Evolutionary conservation across 1,284 basidiomycete genomes (phyloP), one percentile per base, ranked within the genome.

Genomic region (Tylopilus sp.): DNA sequence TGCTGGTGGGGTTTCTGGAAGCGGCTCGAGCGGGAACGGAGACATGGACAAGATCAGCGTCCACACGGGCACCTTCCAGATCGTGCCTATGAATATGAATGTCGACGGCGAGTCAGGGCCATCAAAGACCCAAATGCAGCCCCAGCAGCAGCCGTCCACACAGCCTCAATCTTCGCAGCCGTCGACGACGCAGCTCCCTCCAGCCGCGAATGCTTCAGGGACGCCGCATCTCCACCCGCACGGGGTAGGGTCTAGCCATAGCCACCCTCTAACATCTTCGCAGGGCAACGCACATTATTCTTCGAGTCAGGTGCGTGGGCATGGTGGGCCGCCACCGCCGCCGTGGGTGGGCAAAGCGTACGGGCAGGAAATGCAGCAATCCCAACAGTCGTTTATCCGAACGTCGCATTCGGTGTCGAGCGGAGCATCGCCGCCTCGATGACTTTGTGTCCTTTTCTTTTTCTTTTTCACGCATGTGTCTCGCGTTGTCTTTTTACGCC

Each of bases 31-130:
- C 16, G 52, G n/a, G 5, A 37, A 38, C 18, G 50, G 44, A 8
- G 63, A 64, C 1, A 48, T 41, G 67, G 71, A 59, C 61, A 75
- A 55, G 74, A 77, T 58, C 59, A 44, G 52, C 15, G 62, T 55
- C 1, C 78, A 82, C 53, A 77, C 79, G 55, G 66, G 77, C 0
- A 76, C 78, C n/a, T 81, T 81, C 55, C 79, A 78, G 56, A 64
- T 77, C 43, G 51, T 63, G 33, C 40, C 59, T 1, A 63, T 69
- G 51, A 41, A 26, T 12, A 61, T 66, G 59, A 51, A 30, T 23
- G 30, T 66, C 41, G 62, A 65, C 13, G 29, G 36, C 13, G 58
- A 56, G 21, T 23, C 57, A 19, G 44, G 43, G 26, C 23, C 51
- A 1, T 4, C 44, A 8, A 59, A 58, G 30, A 4, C 39, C 9